Evolutionary conservation across 352 stramenopile genomes (phyloP), one percentile per base, ranked within the genome.

Genomic region (Globisporangium emineosum): DNA sequence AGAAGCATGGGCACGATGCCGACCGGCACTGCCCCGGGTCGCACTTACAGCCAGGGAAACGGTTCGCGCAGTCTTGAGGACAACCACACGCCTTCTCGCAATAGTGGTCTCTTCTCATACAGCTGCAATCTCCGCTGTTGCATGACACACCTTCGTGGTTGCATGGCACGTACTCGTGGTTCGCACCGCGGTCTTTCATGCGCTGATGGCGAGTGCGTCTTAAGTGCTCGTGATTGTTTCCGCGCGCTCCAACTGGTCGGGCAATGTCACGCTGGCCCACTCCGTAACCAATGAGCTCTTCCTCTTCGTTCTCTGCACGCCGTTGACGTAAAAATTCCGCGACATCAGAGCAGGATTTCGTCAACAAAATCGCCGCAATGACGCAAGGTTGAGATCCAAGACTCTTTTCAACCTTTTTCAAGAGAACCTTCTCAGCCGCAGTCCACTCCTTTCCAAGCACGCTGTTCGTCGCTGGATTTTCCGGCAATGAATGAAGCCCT

Each of bases 21-120:
- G 86, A 86, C 54, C 76, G 71, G 55, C 86, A 94, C 64, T 83
- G 67, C 9, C 80, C 79, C 0, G 70, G 69, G 23, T 70, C 77
- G 47, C 86, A 94, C 19, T 76, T 73, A 55, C 86, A 94, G 33
- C 86, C 86, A 13, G 79, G 75, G 53, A 94, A 94, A 5, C 83
- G 81, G 64, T 93, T 94, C 1, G 83, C 72, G 47, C 85, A 94
- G 70, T 94, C 85, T 7, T 33, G 65, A 25, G 76, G 61, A 57
- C 85, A 94, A 30, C 72, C 73, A 47, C 85, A 94, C 0, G 79
- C 72, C 52, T 80, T 85, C 37, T 91, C 83, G 57, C 85, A 94
- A 49, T 88, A 92, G 64, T 94, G 85, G 40, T 94, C 85, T 19
- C 85, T 75, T n/a, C 79, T 77, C 79, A 94, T 94, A 62, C 85